These are phyloP conservation scores for Hortiboletus rubellus DNA, from an alignment of 1,284 basidiomycete genomes.

Conservation along the genomic window DNA sequence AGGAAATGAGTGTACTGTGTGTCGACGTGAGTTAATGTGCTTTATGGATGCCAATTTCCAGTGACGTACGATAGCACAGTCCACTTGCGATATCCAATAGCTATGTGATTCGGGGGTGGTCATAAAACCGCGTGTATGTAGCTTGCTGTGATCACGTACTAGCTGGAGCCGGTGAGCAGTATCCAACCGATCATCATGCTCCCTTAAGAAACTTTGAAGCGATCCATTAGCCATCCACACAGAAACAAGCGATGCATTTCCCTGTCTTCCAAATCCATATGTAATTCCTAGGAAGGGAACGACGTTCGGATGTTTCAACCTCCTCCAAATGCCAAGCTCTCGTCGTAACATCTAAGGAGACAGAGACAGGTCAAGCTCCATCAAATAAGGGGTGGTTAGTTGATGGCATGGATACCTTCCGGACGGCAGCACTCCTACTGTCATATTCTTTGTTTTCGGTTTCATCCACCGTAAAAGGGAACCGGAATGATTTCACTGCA, in stretches of 20 bases:
- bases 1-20: not conserved
- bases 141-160: not conserved
- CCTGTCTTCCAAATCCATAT: not conserved
- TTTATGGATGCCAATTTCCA: no score
- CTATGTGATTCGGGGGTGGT: not conserved
- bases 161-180: not conserved
- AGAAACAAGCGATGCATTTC: not conserved
- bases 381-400: no score
- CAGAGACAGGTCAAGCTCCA: not conserved
- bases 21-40: not conserved
- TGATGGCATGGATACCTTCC: not conserved
- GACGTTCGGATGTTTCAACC: not conserved
- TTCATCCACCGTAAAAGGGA: not conserved
- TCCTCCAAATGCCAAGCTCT: not conserved
- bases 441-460: no score
- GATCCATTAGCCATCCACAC: constrained; percentile 1
- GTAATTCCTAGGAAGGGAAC: constrained; percentile 1
- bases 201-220: not conserved
- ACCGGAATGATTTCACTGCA: constrained; percentile 1
- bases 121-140: not conserved
- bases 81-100: not conserved
- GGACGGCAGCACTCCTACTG: not conserved
- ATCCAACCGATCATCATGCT: not conserved
- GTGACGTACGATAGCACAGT: not conserved
- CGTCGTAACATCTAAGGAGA: not conserved